phyloP scores from a whole-genome alignment of 2,329 filamentous ascomycete genomes.

The Coccinonectria pachysandricola region DNA sequence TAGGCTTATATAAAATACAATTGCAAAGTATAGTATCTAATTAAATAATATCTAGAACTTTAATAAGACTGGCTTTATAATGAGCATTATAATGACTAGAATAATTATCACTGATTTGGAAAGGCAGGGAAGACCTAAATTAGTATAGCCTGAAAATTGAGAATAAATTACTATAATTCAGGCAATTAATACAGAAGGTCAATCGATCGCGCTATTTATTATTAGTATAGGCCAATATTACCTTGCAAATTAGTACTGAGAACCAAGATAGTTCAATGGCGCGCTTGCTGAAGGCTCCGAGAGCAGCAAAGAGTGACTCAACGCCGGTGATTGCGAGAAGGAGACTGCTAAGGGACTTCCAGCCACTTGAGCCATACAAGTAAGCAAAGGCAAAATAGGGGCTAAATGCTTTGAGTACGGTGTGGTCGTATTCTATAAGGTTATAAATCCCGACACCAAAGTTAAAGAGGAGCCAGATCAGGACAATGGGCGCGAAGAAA shows the following conservation, averaged over 20 bases:
- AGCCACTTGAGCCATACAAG: constrained; percentile 48
- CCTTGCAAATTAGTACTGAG: constrained; percentile 4
- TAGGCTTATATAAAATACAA: too few relatives aligned
- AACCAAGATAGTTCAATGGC: constrained; percentile 69
- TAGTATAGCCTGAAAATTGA: background rate
- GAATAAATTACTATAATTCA: constrained; percentile 1
- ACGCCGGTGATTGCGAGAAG: constrained; percentile 64
- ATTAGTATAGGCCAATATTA: constrained; percentile 1
- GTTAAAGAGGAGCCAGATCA: constrained; percentile 56
- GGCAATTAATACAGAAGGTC: constrained; percentile 1
- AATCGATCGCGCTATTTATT: constrained; percentile 1
- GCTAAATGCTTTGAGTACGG: constrained; percentile 43
- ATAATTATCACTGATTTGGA: too few relatives aligned
- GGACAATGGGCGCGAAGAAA: constrained; percentile 55
- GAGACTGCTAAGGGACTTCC: constrained; percentile 55
- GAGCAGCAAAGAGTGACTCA: constrained; percentile 67
- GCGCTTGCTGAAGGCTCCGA: constrained; percentile 59
- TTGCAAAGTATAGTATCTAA: too few relatives aligned
- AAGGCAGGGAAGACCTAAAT: too few relatives aligned
- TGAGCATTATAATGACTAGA: too few relatives aligned
- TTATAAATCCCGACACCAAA: constrained; percentile 52
- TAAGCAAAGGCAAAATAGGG: constrained; percentile 50
- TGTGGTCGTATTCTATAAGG: constrained; percentile 37
- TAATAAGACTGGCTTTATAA: too few relatives aligned
- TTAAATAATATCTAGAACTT: too few relatives aligned